These are phyloP conservation scores for Inosperma sp. DNA, from an alignment of 768 basidiomycete genomes.

Conservation along the genomic window DNA sequence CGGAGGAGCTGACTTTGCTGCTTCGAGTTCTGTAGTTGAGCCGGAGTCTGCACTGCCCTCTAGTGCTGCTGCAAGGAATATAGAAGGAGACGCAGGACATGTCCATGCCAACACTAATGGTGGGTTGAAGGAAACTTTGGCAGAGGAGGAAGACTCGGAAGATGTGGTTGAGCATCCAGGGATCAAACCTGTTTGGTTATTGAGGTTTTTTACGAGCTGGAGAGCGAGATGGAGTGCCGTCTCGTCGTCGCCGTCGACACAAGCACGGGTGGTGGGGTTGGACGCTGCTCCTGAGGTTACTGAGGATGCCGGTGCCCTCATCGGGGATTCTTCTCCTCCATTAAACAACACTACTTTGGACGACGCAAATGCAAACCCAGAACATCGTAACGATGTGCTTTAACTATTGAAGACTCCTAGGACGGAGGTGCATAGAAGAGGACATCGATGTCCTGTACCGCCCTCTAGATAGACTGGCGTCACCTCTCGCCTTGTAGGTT, in stretches of 20 bases:
- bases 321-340: no score
- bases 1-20: constrained; percentile 7
- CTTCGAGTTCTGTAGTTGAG: constrained; percentile 1
- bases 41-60: background rate
- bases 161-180: constrained; percentile 53
- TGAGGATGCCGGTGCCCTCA: no score
- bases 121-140: background rate
- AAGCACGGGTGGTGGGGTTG: no score
- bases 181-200: constrained; percentile 72
- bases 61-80: background rate
- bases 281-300: no score
- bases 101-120: background rate
- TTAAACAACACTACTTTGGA: no score
- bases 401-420: no score
- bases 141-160: constrained; percentile 41
- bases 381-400: no score
- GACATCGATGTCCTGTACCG: no score
- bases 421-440: no score
- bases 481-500: no score
- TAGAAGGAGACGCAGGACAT: background rate
- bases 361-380: no score
- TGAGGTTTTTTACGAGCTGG: constrained; percentile 76
- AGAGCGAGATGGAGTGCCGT: constrained; percentile 56
- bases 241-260: background rate
- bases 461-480: no score